phyloP scores from a whole-genome alignment of 169 alveolate genomes.

The Haemoproteus tartakovskyi region DNA sequence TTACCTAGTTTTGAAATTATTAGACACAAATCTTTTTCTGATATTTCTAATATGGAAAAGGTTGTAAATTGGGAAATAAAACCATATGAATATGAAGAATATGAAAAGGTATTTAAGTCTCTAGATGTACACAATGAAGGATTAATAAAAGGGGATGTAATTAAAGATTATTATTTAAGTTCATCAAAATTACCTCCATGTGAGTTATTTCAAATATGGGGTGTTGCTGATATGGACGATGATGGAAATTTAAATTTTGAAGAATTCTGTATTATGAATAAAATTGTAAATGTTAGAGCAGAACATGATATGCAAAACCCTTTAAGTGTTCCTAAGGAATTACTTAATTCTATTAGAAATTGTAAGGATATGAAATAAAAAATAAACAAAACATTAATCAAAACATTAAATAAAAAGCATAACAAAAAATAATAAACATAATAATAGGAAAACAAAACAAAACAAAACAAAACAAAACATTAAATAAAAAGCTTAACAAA shows the following conservation, averaged over 20 bases:
- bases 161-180: slow-evolving; percentile 41
- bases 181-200: slow-evolving; percentile 34
- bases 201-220: slow-evolving; percentile 61
- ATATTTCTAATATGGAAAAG: slow-evolving; percentile 42
- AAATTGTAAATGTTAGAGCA: slow-evolving; percentile 38
- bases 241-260: slow-evolving; percentile 50
- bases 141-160: slow-evolving; percentile 21
- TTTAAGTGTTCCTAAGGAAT: slow-evolving; percentile 5
- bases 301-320: slow-evolving; percentile 39
- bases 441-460: too few relatives aligned
- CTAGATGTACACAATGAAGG: slow-evolving; percentile 48
- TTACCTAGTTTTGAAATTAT: slow-evolving; percentile 48
- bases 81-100: slow-evolving; percentile 12
- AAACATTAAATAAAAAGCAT: too few relatives aligned
- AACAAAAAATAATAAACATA: too few relatives aligned
- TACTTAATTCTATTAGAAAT: slow-evolving; percentile 20
- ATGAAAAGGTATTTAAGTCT: slow-evolving; percentile 11
- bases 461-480: too few relatives aligned
- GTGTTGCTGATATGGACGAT: slow-evolving; percentile 32
- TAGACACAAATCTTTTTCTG: slow-evolving; percentile 46
- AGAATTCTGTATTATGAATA: slow-evolving; percentile 49
- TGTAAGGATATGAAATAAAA: too few relatives aligned
- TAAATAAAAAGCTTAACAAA: too few relatives aligned
- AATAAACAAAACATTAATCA: too few relatives aligned
- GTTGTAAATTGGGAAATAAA: slow-evolving; percentile 19